These are phyloP conservation scores for Epicoccum sorghinum DNA, from an alignment of 2,329 filamentous ascomycete genomes.

Conservation along the genomic window DNA sequence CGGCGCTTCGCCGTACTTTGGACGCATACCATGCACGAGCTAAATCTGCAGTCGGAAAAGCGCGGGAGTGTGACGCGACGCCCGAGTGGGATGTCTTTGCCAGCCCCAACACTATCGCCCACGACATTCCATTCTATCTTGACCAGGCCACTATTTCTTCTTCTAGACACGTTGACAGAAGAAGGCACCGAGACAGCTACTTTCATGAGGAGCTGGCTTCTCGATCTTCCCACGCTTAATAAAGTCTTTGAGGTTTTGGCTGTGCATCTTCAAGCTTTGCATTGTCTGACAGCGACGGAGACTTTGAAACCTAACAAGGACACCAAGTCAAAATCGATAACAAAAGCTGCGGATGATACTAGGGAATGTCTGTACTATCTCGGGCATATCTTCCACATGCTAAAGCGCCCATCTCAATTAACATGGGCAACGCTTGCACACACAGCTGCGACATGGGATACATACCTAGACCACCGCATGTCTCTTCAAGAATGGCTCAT, in stretches of 20 bases:
- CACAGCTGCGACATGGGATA: constrained; percentile 59
- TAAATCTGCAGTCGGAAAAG: constrained; percentile 45
- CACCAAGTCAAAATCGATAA: neutral
- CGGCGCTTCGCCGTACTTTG: constrained; percentile 78
- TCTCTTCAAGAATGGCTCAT: constrained; percentile 70
- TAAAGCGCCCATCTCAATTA: constrained; percentile 70
- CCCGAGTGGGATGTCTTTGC: constrained; percentile 37
- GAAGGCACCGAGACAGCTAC: constrained; percentile 76
- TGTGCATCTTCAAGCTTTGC: constrained; percentile 39
- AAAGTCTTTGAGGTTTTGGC: constrained; percentile 51
- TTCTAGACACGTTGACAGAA: constrained; percentile 78
- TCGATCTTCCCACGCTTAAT: constrained; percentile 62
- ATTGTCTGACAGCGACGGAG: constrained; percentile 31
- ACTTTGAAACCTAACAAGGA: constrained; percentile 21
- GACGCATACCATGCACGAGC: constrained; percentile 69
- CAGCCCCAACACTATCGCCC: constrained; percentile 41
- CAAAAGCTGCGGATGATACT: constrained; percentile 63
- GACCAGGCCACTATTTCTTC: constrained; percentile 78
- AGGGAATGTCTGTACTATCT: constrained; percentile 81
- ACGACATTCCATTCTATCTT: constrained; percentile 75
- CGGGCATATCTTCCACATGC: constrained; percentile 73
- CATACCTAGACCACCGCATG: constrained; percentile 56
- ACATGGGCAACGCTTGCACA: constrained; percentile 75
- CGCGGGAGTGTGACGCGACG: constrained; percentile 37
- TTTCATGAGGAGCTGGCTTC: constrained; percentile 81